Conservation (phyloP, 1,284 basidiomycete genomes). For the Cutaneotrichosporon sp. region DNA sequence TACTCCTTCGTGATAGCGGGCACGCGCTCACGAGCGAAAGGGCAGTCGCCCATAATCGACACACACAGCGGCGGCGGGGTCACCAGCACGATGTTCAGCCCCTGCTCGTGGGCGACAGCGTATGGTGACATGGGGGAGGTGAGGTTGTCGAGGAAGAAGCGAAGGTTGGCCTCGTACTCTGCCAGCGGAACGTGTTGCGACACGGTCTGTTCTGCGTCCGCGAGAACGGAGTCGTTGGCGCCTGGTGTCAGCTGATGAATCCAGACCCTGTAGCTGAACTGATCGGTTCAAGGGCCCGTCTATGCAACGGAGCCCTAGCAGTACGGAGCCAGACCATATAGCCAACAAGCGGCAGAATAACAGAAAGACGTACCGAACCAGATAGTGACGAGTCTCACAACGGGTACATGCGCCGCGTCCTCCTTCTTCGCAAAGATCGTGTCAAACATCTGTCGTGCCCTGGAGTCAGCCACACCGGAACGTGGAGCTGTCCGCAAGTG, state of each 20-base stretch:
- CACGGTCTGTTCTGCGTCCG: conserved; percentile 6
- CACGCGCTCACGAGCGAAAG: conserved; percentile 54
- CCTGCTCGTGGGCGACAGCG: conserved; percentile 27
- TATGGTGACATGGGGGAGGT: conserved; percentile 26
- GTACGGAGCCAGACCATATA: too few relatives aligned
- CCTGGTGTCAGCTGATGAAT: conserved; percentile 8
- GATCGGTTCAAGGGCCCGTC: too few relatives aligned
- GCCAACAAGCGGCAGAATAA: neutral
- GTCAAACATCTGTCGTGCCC: conserved; percentile 10
- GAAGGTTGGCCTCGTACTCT: conserved; percentile 30
- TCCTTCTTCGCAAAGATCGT: conserved; percentile 37
- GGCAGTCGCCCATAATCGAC: conserved; percentile 44
- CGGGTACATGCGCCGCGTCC: conserved; percentile 12
- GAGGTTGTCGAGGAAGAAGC: conserved; percentile 28
- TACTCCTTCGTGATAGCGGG: conserved; percentile 65
- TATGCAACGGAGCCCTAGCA: too few relatives aligned
- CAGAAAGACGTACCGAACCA: conserved; percentile 38
- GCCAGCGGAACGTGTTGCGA: conserved; percentile 29
- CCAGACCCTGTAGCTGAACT: too few relatives aligned
- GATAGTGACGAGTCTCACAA: conserved; percentile 40
- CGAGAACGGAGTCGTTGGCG: conserved; percentile 31
- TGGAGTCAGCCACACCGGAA: neutral
- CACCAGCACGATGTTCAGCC: conserved; percentile 64
- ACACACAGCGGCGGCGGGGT: conserved; percentile 78
- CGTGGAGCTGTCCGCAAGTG: too few relatives aligned